These are phyloP conservation scores for Euphorbia corollata DNA, from an alignment of 441 rosid species.

Conservation along the genomic window DNA sequence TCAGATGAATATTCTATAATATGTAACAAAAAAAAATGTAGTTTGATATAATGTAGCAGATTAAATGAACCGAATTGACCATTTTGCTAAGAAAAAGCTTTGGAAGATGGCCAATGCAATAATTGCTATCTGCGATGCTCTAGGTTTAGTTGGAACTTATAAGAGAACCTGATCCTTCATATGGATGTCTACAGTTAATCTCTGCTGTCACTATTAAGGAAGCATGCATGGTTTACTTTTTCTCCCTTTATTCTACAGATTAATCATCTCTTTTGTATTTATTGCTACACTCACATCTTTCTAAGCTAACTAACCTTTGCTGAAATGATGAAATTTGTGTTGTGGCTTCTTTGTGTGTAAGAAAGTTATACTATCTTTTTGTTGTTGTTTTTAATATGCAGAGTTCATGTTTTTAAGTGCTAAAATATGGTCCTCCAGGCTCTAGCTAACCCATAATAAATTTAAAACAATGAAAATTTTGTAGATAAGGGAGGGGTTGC, in stretches of 20 bases:
- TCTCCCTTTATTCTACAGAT: not conserved
- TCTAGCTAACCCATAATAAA: not conserved
- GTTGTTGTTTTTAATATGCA: not conserved
- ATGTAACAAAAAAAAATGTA: not conserved
- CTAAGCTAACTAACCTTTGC: not conserved
- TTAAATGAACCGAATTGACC: not conserved
- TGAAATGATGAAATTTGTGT: not conserved
- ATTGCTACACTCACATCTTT: not conserved
- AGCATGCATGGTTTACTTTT: not conserved
- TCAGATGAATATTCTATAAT: not conserved
- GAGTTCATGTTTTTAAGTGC: not conserved
- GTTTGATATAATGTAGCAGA: not conserved
- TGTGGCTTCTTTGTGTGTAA: not conserved
- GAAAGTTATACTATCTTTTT: not conserved
- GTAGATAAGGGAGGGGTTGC: constrained; percentile 93
- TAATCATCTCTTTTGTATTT: not conserved
- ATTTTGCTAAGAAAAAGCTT: not conserved
- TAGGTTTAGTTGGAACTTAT: not conserved
- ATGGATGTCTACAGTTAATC: not conserved
- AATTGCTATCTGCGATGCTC: not conserved
- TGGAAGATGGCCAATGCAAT: not conserved
- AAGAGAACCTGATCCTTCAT: not conserved
- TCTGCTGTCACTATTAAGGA: not conserved
- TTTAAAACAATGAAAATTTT: constrained; percentile 5
- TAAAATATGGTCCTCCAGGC: not conserved